These are phyloP conservation scores for Didymella pomorum DNA, from an alignment of 2,329 filamentous ascomycete genomes.

Conservation along the genomic window DNA sequence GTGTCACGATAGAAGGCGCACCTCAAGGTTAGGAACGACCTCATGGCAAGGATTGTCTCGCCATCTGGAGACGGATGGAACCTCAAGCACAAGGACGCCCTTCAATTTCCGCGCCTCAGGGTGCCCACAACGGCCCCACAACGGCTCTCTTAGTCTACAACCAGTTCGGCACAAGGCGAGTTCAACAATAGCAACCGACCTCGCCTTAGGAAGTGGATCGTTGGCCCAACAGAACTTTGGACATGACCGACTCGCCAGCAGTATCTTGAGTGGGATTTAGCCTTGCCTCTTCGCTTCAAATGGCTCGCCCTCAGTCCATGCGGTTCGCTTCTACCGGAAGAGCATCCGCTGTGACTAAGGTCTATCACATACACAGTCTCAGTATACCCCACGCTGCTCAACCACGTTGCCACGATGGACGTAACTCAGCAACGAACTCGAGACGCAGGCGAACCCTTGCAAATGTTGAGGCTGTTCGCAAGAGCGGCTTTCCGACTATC, in stretches of 20 bases:
- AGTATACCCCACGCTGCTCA: neutral
- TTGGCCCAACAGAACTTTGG: slow-evolving; percentile 16
- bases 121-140: slow-evolving; percentile 15
- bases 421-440: neutral
- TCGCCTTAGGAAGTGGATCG: slow-evolving; percentile 15
- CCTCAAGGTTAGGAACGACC: neutral
- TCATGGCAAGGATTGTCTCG: slow-evolving; percentile 2
- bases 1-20: slow-evolving; percentile 9
- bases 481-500: neutral
- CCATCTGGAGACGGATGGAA: slow-evolving; percentile 5
- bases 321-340: neutral
- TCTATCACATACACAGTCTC: slow-evolving; percentile 1
- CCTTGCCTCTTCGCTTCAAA: neutral
- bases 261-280: slow-evolving; percentile 7
- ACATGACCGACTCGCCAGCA: slow-evolving; percentile 4
- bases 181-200: slow-evolving; percentile 28
- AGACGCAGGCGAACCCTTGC: neutral
- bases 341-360: slow-evolving; percentile 7
- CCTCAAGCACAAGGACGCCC: slow-evolving; percentile 19
- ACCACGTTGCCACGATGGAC: neutral
- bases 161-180: slow-evolving; percentile 26
- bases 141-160: slow-evolving; percentile 22
- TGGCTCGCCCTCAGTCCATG: neutral
- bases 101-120: slow-evolving; percentile 23
- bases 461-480: slow-evolving; percentile 1